Evolutionary conservation across 1,284 basidiomycete genomes (phyloP), one percentile per base, ranked within the genome.

Genomic region (Ustilago cynodontis): DNA sequence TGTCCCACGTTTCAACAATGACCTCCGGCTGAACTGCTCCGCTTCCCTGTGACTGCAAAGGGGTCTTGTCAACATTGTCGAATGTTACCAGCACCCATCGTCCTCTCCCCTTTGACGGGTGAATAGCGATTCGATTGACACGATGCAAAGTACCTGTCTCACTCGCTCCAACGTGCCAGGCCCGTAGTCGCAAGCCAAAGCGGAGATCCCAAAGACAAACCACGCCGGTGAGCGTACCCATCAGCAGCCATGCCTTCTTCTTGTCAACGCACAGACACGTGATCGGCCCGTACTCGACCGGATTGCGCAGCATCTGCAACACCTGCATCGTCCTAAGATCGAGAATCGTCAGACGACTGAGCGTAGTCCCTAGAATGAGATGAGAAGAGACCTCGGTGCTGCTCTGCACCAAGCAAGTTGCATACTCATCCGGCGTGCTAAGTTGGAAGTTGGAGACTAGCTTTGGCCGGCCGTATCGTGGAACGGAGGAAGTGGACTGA

Each of bases 181-280:
- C 93, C 84, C 92, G 92, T 78, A 98, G 88, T 7, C 93, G 87
- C n/a, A 98, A 88, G 0, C 94, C 94, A 78, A 98, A 98, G 2
- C 96, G 91, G 57, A 95, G 90, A 87, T 99, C 96, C 95, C 95
- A 98, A 1, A 98, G 88, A 3, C 92, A 91, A 8, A 98, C 87
- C 10, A 92, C 90, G 5, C 96, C 96, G 1, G 90, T 90, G 2
- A 92, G 90, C 0, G 95, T 96, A 1, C 94, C 95, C 31, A 93
- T 91, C 7, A 96, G 88, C 37, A 95, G 88, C 96, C 96, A 98
- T 4, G 92, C 90, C 28, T 90, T 90, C 28, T 90, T 90, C 11
- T 55, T 35, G 82, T 95, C 94, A 37, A 94, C 86, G 77, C 93
- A 96, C 58, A 97, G 86, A 54, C 91, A 91, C 0, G 94, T 93